phyloP scores from a whole-genome alignment of 2,329 filamentous ascomycete species.

The Knufia petricola region DNA sequence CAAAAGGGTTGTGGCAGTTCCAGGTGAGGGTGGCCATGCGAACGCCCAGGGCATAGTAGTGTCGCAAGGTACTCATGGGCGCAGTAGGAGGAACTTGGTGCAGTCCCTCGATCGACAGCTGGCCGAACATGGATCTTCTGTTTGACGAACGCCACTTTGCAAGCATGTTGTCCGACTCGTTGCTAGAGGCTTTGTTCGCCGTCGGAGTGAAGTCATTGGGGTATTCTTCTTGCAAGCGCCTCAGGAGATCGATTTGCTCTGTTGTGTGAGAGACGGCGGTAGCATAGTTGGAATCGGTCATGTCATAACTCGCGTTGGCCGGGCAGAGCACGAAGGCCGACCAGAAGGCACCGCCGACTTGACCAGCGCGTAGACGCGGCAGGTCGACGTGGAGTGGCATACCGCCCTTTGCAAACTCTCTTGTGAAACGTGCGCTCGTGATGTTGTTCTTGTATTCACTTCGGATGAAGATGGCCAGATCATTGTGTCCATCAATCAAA shows the following conservation, averaged over 20 bases:
- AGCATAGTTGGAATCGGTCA: conserved; percentile 24
- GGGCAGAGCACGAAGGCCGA: conserved; percentile 72
- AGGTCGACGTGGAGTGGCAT: conserved; percentile 67
- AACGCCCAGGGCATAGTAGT: conserved; percentile 68
- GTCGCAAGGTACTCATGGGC: conserved; percentile 59
- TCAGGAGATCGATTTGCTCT: conserved; percentile 65
- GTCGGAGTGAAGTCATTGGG: conserved; percentile 50
- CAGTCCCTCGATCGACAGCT: conserved; percentile 73
- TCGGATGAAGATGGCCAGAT: conserved; percentile 68
- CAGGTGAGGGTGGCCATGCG: conserved; percentile 84
- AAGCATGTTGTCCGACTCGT: conserved; percentile 43
- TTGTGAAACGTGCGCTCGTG: conserved; percentile 61
- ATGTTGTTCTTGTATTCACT: conserved; percentile 64
- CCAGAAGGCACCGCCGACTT: conserved; percentile 73
- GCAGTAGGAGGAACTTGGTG: conserved; percentile 82
- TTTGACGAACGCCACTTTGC: conserved; percentile 43
- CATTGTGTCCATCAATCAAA: conserved; percentile 72
- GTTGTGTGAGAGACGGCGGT: conserved; percentile 57
- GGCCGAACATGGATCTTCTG: conserved; percentile 59
- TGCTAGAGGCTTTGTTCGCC: conserved; percentile 49
- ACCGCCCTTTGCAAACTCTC: conserved; percentile 61
- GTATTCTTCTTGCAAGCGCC: conserved; percentile 53
- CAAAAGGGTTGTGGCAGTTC: conserved; percentile 85
- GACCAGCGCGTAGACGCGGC: conserved; percentile 58
- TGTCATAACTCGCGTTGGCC: conserved; percentile 44